Evolutionary conservation across 1,139 yeast genomes (phyloP).

Genomic region (Debaryomyces sp.): DNA sequence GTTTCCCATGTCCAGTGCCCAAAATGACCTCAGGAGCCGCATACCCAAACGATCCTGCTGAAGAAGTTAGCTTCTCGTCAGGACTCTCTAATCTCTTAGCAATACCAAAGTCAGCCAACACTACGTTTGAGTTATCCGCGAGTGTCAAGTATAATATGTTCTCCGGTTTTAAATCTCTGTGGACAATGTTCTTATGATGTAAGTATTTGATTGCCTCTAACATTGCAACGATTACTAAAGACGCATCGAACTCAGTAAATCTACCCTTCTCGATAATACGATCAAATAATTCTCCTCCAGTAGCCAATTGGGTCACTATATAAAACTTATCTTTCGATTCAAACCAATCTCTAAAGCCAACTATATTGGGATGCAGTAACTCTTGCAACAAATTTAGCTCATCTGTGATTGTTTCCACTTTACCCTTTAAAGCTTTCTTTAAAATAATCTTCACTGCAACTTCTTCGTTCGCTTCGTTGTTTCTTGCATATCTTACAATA

Average conservation of each 20-base stretch:
- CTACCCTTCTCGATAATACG: conserved; percentile 74
- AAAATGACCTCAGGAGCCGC: conserved; percentile 91
- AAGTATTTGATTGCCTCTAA: conserved; percentile 74
- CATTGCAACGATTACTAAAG: conserved; percentile 66
- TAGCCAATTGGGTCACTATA: conserved; percentile 77
- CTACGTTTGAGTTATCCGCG: conserved; percentile 62
- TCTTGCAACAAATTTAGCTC: conserved; percentile 68
- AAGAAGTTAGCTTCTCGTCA: conserved; percentile 68
- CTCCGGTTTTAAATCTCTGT: conserved; percentile 90
- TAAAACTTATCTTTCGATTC: conserved; percentile 80
- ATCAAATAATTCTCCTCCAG: conserved; percentile 91
- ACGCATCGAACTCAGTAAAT: conserved; percentile 86
- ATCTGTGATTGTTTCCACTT: conserved; percentile 70
- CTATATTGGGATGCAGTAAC: conserved; percentile 78
- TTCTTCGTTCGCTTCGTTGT: conserved; percentile 59
- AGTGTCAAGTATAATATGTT: conserved; percentile 69
- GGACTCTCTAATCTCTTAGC: conserved; percentile 68
- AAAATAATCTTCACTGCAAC: conserved; percentile 87
- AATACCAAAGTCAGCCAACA: conserved; percentile 91
- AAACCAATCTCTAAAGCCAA: conserved; percentile 84
- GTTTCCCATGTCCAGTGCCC: conserved; percentile 83
- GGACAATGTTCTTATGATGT: conserved; percentile 77
- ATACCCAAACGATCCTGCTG: conserved; percentile 91
- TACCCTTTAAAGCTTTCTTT: conserved; percentile 79
- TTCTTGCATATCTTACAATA: conserved; percentile 77